Base-by-base conservation (phyloP, 2,329 filamentous ascomycete genomes). In the Ceratocystis cubensis region DNA sequence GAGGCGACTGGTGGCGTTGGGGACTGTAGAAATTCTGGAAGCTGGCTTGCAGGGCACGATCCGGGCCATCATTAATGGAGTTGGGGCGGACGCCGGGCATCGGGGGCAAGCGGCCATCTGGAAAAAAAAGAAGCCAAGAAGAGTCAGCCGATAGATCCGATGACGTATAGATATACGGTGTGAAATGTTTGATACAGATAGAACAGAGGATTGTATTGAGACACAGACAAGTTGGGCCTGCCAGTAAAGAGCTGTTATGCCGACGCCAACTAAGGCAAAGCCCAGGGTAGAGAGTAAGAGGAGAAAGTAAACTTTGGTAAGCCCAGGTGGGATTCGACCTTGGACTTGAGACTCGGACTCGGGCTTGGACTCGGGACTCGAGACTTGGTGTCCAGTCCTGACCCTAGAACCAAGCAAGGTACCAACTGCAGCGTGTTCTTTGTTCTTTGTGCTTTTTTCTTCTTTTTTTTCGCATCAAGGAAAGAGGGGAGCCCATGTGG, bases 21-120 rank as follows among this genome's bases (percentile, higher is more conserved):
- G 86, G 86, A 74, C 91, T 90, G 78, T 96, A 97, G 77, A 93
- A 97, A 76, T 88, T 93, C 77, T 96, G 93, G 68, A 94, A 82
- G 20, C 17, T 50, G 41, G 37, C n/a, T 50, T 50, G 48, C 20
- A 56, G 85, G 74, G 88, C 87, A 70, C 88, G 84, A 69, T 89
- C 74, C 66, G 78, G 86, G 71, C 86, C 84, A 72, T 82, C 91
- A 79, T 87, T 88, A 73, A 91, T 82, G 68, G 91, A 92, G 76
- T 93, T 89, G 75, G 92, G 88, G 76, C 91, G 88, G 73, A 88
- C 82, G 64, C 78, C 78, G 69, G 85, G 57, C 61, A 65, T 66
- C 63, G 61, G 67, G 65, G 69, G 61, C 61, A 85, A 82, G 72
- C 91, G 88, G 73, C 86, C 84, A 76, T 91, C 91, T 91, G 76